Evolutionary conservation across 2,329 filamentous ascomycete genomes (phyloP), one percentile per base, ranked within the genome.

Genomic region (Talaromyces sp.): DNA sequence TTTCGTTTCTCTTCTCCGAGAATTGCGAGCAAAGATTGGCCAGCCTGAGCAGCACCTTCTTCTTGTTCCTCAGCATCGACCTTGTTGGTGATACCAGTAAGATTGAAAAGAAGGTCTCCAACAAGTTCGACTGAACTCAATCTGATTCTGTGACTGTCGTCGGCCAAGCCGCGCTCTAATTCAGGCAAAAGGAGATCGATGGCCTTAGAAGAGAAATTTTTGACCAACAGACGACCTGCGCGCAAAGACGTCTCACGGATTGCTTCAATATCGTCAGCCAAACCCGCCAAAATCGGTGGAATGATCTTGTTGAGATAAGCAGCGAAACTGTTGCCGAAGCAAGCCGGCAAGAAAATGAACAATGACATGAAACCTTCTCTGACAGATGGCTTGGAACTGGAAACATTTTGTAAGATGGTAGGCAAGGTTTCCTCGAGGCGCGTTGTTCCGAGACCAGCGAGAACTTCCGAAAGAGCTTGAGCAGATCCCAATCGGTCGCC

Each of bases 321-420:
- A 71, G 95, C 90, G 74, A 99, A 99, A 78, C 93, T 96, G 84
- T 99, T 99, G 73, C 95, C 95, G 73, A 99, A 99, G 81, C 95
- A 99, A 62, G 97, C 95, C 13, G 95, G 95, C 81, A 99, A 87
- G 86, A 97, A 99, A 70, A 99, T 98, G 80, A 99, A 99, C 47
- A 99, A 86, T 8, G 95, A 97, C 95, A 99, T 99, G 82, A 99
- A 99, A 54, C 95, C 95, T 83, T 99, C 95, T 72, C 95, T 89
- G 69, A 99, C 92, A 63, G 93, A 88, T 19, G 95, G 77, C 79
- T 97, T 97, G 70, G 90, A 87, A 72, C 94, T 98, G 70, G 92
- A 89, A 69, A 97, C 94, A 73, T 99, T 99, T 73, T 98, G 94
- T 47, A 99, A 81, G 71, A 99, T 97, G 13, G 94, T 97, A 45